Evolutionary conservation across 176 grass and related monocot species (phyloP).

Genomic region (Oryza punctata): DNA sequence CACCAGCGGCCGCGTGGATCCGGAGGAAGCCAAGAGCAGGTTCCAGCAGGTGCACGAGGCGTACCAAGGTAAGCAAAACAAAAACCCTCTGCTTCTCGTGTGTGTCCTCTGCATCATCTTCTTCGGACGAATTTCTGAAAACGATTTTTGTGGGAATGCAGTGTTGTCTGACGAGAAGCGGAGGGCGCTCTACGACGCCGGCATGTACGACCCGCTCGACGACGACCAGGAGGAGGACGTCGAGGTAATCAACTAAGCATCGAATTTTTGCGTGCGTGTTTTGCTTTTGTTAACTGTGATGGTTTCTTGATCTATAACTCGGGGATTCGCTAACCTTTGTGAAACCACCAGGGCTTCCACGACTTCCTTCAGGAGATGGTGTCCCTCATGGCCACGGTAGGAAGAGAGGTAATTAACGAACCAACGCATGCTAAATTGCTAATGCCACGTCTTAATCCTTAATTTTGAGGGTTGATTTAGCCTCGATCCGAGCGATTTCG

Average conservation of each 20-base stretch:
- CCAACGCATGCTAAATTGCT: neutral
- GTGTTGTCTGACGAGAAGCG: constrained; percentile 79
- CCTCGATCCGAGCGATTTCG: no score
- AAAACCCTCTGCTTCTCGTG: neutral
- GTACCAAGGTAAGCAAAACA: constrained; percentile 56
- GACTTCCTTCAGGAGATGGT: constrained; percentile 92
- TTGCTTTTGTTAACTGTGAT: neutral
- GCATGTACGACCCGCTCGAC: constrained; percentile 62
- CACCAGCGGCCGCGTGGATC: constrained; percentile 30
- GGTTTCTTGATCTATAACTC: neutral
- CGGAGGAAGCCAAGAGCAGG: constrained; percentile 73
- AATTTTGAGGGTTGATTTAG: no score
- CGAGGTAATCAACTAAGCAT: constrained; percentile 43
- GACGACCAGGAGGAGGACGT: constrained; percentile 60
- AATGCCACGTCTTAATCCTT: neutral
- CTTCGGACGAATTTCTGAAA: neutral
- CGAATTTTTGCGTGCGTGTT: neutral
- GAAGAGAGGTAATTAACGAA: constrained; percentile 52
- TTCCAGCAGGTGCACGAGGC: constrained; percentile 92
- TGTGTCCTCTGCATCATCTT: neutral
- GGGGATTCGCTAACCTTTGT: neutral
- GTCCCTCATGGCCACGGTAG: constrained; percentile 75
- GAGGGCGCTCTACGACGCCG: constrained; percentile 68
- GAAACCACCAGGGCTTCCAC: constrained; percentile 63
- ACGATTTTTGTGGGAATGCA: constrained; percentile 8